Percentiles rank a stretch among this genome's conserved stretches.
phyloP scores from a whole-genome alignment of 139 green algal species.

The Ulvella scutata region DNA sequence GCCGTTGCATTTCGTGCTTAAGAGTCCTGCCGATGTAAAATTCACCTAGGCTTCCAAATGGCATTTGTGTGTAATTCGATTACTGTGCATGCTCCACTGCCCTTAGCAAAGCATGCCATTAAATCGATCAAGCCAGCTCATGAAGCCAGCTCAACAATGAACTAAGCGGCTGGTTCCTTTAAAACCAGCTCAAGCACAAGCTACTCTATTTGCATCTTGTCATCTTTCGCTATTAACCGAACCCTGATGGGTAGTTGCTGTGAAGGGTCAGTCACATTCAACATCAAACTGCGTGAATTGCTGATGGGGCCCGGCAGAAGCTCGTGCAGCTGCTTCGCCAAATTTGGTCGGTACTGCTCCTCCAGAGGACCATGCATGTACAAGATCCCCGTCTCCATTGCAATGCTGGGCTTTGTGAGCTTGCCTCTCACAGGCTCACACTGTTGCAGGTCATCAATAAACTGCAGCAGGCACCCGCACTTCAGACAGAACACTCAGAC shows the following conservation, averaged over 20 bases:
- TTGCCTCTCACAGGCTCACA: slow-evolving; percentile 33
- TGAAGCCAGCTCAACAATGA: too few relatives aligned
- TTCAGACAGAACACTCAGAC: neutral
- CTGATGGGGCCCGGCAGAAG: slow-evolving; percentile 17
- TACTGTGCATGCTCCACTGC: too few relatives aligned
- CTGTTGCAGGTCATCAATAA: slow-evolving; percentile 55
- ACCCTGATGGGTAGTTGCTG: neutral
- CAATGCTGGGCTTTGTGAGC: slow-evolving; percentile 61
- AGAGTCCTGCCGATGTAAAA: too few relatives aligned
- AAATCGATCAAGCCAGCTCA: too few relatives aligned
- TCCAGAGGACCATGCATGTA: slow-evolving; percentile 84
- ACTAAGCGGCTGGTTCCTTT: too few relatives aligned
- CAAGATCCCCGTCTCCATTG: slow-evolving; percentile 52
- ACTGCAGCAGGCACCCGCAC: slow-evolving; percentile 21
- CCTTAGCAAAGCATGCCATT: too few relatives aligned
- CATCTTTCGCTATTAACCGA: neutral
- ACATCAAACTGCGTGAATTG: neutral
- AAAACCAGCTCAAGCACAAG: too few relatives aligned
- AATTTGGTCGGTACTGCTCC: slow-evolving; percentile 64
- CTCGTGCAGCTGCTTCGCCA: slow-evolving; percentile 27
- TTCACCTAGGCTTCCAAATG: too few relatives aligned
- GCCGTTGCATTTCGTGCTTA: too few relatives aligned
- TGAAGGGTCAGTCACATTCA: neutral
- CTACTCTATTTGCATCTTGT: too few relatives aligned
- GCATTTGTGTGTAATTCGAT: too few relatives aligned